These are phyloP conservation scores for Iberis pinnata DNA, from an alignment of 345 rosid genomes.

Conservation along the genomic window DNA sequence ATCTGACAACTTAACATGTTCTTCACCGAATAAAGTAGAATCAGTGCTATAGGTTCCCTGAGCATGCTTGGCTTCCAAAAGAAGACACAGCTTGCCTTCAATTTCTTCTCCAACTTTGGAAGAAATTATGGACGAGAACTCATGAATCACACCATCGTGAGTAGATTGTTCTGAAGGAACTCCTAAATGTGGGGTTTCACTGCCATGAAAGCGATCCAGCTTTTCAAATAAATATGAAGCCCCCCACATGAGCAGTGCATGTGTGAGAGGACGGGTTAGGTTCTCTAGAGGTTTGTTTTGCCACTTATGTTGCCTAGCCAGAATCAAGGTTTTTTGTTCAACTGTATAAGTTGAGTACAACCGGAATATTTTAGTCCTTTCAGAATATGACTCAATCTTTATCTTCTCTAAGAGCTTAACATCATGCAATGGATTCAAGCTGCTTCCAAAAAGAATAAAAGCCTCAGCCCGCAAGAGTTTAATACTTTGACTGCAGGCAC, in stretches of 20 bases:
- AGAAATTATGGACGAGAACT: slow-evolving; percentile 45
- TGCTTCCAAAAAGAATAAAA: slow-evolving; percentile 71
- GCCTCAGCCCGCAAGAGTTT: slow-evolving; percentile 62
- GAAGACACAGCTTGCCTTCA: slow-evolving; percentile 32
- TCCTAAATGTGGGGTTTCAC: slow-evolving; percentile 28
- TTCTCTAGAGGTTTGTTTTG: slow-evolving; percentile 46
- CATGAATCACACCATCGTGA: slow-evolving; percentile 39
- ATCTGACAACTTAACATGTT: slow-evolving; percentile 36
- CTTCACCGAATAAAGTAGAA: slow-evolving; percentile 54
- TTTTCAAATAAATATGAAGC: slow-evolving; percentile 53
- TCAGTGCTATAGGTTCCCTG: slow-evolving; percentile 44
- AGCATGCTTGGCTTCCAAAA: slow-evolving; percentile 52
- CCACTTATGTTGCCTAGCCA: slow-evolving; percentile 57
- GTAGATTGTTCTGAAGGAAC: slow-evolving; percentile 30
- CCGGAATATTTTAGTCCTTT: slow-evolving; percentile 65
- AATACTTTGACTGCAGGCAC: slow-evolving; percentile 66
- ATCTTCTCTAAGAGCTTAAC: slow-evolving; percentile 62
- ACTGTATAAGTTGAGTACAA: slow-evolving; percentile 61
- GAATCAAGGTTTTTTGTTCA: slow-evolving; percentile 69
- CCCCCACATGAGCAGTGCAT: slow-evolving; percentile 80
- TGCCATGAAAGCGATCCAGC: no score
- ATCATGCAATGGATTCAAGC: slow-evolving; percentile 68
- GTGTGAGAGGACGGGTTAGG: slow-evolving; percentile 37
- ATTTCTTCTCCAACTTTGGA: slow-evolving; percentile 34
- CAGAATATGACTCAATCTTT: slow-evolving; percentile 49